Conservation (phyloP, 768 basidiomycete species). For the Leucosporidium scottii region DNA sequence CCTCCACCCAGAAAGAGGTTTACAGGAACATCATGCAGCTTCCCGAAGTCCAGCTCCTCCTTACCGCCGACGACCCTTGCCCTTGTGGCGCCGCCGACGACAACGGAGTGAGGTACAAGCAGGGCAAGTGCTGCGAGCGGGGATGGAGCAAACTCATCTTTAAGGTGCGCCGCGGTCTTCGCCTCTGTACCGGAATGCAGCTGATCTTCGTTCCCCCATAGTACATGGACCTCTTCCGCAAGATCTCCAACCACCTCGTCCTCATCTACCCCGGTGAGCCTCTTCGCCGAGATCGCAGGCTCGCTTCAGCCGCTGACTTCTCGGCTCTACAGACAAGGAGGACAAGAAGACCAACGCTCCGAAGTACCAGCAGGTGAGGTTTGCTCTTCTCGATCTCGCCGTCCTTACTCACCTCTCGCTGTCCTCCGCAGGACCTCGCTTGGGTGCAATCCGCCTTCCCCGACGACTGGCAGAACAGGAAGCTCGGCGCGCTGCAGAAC, state of each 20-base stretch:
- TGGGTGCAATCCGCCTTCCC: conserved; percentile 62
- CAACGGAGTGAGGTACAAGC: conserved; percentile 45
- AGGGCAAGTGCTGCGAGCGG: conserved; percentile 56
- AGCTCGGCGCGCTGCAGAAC: conserved; percentile 51
- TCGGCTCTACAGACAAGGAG: conserved; percentile 45
- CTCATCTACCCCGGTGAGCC: conserved; percentile 70
- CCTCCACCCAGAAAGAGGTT: conserved; percentile 58
- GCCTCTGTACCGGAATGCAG: neutral
- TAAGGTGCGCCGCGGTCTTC: conserved; percentile 39
- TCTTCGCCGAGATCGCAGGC: neutral
- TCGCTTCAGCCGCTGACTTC: neutral
- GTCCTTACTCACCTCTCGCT: no score
- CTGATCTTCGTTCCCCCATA: neutral
- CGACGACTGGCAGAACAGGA: conserved; percentile 43
- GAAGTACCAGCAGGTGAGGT: conserved; percentile 51
- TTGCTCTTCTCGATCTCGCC: no score
- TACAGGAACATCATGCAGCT: conserved; percentile 53
- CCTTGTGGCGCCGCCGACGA: conserved; percentile 48
- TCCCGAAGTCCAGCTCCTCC: conserved; percentile 61
- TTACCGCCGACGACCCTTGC: conserved; percentile 65
- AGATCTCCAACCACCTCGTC: conserved; percentile 79
- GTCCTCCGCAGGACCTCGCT: conserved; percentile 48
- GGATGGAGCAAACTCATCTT: conserved; percentile 48
- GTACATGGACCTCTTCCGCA: conserved; percentile 73
- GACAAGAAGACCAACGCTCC: conserved; percentile 58